Evolutionary conservation across 495 filamentous ascomycete species (phyloP), one percentile per base, ranked within the genome.

Genomic region (Aspergillus ostianus): DNA sequence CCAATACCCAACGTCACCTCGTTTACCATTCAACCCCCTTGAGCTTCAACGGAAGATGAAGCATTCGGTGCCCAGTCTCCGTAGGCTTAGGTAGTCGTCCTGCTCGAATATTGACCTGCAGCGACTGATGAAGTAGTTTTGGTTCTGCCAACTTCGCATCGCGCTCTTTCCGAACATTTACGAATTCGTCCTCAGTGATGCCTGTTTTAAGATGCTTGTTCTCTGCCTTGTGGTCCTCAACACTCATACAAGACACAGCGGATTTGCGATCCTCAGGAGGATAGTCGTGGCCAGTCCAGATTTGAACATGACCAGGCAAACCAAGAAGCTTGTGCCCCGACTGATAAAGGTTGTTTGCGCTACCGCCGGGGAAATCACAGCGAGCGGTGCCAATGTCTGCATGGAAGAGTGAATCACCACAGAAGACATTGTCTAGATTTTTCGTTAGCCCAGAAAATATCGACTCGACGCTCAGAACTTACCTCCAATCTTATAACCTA

Each of bases 361-460:
- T 67, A n/a, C 84, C 84, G 27, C 80, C 80, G 6, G 84, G 84
- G 61, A 87, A 87, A 61, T 87, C 84, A 60, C 81, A 84, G 23
- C 84, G 76, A 4, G 84, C 84, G 3, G 80, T 79, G 23, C 84
- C 84, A 20, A 87, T 70, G 59, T 87, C 84, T 7, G 73, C 66
- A 62, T 86, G 75, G 72, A 86, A 86, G 55, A 87, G 66, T 8
- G 83, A 83, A 68, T 87, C 85, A 19, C 85, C 85, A 50, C 74
- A 77, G 68, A 87, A 87, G n/a, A 86, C 70, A 60, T 86, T 85
- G 73, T 41, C 36, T 41, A 41, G 13, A 41, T 4, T 41, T 4
- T 12, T 41, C 10, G 10, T 41, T 41, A 41, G 36, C 36, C 15
- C 2, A 12, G 36, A 41, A 1, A 15, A 15, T 15, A 10, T 12